Conservation (phyloP, 192 early-diverging fungal genomes). For the Rhizophlyctis rosea region DNA sequence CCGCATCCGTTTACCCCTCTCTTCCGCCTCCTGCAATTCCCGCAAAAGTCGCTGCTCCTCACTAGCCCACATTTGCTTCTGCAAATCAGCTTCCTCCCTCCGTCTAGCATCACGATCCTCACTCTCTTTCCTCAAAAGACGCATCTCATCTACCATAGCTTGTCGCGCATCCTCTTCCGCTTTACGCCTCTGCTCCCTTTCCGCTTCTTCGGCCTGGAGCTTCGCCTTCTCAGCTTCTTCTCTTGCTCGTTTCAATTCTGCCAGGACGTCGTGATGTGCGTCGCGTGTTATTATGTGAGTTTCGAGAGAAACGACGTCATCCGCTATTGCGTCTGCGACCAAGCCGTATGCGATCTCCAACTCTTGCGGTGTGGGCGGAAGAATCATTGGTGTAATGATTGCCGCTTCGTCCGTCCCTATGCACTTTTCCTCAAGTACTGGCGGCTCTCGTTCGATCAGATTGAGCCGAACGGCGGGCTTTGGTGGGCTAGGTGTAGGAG, state of each 20-base stretch:
- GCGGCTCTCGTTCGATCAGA: too few relatives aligned
- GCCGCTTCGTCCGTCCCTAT: neutral
- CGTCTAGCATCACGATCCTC: conserved; percentile 16
- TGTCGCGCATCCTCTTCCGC: neutral
- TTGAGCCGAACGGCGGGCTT: too few relatives aligned
- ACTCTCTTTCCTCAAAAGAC: neutral
- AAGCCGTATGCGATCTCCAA: neutral
- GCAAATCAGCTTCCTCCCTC: conserved; percentile 4
- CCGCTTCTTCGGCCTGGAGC: neutral
- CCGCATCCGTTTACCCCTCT: conserved; percentile 8
- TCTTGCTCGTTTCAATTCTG: neutral
- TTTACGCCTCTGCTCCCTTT: neutral
- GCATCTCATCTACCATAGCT: neutral
- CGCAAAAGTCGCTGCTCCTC: conserved; percentile 9
- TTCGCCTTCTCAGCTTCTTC: neutral
- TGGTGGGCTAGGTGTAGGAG: too few relatives aligned
- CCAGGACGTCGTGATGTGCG: neutral
- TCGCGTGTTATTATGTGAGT: neutral
- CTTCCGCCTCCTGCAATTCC: conserved; percentile 4
- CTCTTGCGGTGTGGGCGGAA: neutral
- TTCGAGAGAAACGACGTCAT: neutral
- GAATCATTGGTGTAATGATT: neutral
- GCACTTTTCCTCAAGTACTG: neutral
- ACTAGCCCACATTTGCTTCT: conserved; percentile 4
- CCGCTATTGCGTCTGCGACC: neutral